Base-by-base conservation (phyloP, 2,329 filamentous ascomycete genomes). In the Hypoxylon sp. region DNA sequence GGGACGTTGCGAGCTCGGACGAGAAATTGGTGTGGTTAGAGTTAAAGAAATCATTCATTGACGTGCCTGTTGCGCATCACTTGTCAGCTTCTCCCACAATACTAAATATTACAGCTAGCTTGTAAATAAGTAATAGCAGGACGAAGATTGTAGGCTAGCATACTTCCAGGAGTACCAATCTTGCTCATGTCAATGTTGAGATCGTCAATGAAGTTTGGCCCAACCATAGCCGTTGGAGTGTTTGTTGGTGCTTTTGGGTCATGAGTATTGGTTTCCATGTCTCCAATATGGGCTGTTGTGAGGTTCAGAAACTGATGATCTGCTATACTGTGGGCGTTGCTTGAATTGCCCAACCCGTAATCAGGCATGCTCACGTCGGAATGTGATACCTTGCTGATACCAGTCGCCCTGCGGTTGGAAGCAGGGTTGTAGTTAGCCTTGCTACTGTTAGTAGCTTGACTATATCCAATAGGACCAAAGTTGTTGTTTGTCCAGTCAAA, bases 301-400 rank as follows among this genome's bases (percentile, higher is more conserved):
- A 80, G 70, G 35, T 75, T 75, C 67, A 80, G 74, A 17, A 73
- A 60, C 22, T 74, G 71, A 55, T 74, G 70, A 24, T 76, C 72
- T 19, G 72, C 19, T 47, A 74, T 62, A 4, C 75, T 66, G 2
- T 74, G 67, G 6, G 64, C 51, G 42, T 63, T 72, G n/a, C 66
- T 54, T 5, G 65, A 59, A 51, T 66, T 69, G 29, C 66, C 63
- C 19, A 75, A 66, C 22, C 70, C 69, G 26, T 81, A 85, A 68
- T 85, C 81, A 1, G 80, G 78, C 81, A 85, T 83, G 74, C 78
- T 82, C 5, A 73, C 73, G 69, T 85, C 83, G 1, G 80, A 81
- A 62, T 74, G 80, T 0, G 78, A 78, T 19, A 73, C 53, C 63
- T 74, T 78, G 59, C 71, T 74, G 33, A 78, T 75, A 5, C 66